Evolutionary conservation across 2,329 filamentous ascomycete genomes (phyloP).

Genomic region (Botrytis tulipae): DNA sequence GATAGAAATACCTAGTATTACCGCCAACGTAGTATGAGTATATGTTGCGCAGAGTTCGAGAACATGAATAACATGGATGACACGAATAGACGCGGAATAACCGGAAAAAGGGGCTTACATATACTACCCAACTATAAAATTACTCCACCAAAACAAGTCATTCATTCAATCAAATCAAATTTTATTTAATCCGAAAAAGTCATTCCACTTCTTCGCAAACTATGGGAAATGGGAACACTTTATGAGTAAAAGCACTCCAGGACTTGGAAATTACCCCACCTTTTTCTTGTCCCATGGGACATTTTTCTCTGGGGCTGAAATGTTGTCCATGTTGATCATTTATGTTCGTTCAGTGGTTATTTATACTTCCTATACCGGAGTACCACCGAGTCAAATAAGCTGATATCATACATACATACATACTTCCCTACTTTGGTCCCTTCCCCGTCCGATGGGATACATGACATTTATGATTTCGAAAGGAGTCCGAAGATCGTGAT

Average conservation of each 20-base stretch:
- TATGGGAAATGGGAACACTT: not conserved
- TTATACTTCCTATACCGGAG: not conserved
- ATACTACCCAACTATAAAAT: not conserved
- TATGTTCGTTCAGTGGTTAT: not conserved
- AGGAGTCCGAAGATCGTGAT: not conserved
- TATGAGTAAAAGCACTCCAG: not conserved
- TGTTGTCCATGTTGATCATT: not conserved
- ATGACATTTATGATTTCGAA: not conserved
- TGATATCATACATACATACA: not conserved
- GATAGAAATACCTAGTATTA: not conserved
- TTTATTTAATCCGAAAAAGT: not conserved
- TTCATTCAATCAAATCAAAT: not conserved
- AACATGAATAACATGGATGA: not conserved
- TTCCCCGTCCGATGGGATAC: not conserved
- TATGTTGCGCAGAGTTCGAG: not conserved
- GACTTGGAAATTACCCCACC: conserved; percentile 3
- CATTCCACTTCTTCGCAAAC: not conserved
- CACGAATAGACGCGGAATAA: conserved; percentile 5
- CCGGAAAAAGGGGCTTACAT: not conserved
- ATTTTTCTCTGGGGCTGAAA: conserved; percentile 9
- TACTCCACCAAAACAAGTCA: not conserved
- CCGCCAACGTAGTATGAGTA: not conserved
- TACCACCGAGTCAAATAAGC: not conserved
- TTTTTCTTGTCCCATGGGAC: not conserved
- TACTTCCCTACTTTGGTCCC: too few relatives aligned